phyloP scores from a whole-genome alignment of 2,329 filamentous ascomycete species.

The Penicillium paneum region DNA sequence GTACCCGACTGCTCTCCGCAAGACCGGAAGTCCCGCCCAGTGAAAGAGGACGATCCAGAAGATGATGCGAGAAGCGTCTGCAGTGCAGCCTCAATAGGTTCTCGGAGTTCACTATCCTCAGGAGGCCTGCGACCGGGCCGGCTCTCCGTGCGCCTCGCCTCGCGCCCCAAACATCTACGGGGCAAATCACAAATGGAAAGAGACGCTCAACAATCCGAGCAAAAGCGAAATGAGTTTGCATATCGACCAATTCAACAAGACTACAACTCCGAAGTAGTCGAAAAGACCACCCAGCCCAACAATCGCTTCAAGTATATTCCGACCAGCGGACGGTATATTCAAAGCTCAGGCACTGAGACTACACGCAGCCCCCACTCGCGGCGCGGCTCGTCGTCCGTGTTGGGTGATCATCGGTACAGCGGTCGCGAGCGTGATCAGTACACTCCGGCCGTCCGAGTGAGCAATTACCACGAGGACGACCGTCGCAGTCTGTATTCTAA shows the following conservation, averaged over 20 bases:
- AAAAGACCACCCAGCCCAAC: slow-evolving; percentile 12
- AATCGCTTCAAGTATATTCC: slow-evolving; percentile 35
- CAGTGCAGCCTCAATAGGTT: background rate
- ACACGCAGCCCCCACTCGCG: slow-evolving; percentile 2
- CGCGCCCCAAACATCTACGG: slow-evolving; percentile 19
- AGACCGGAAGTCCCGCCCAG: background rate
- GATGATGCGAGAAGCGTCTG: slow-evolving; percentile 11
- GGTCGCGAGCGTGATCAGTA: background rate
- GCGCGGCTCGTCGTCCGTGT: slow-evolving; percentile 15
- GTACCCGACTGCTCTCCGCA: slow-evolving; percentile 22
- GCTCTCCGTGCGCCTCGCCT: slow-evolving; percentile 29
- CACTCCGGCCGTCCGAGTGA: background rate
- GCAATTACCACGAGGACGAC: slow-evolving; percentile 14
- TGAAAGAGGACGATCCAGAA: slow-evolving; percentile 6
- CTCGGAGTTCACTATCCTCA: slow-evolving; percentile 23
- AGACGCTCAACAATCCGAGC: slow-evolving; percentile 7
- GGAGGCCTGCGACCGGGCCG: slow-evolving; percentile 25
- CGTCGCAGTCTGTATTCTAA: slow-evolving; percentile 12
- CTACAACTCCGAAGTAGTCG: slow-evolving; percentile 31
- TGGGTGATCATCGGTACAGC: slow-evolving; percentile 1
- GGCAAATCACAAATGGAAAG: slow-evolving; percentile 10
- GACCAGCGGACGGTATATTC: slow-evolving; percentile 24
- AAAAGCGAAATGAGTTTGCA: slow-evolving; percentile 26
- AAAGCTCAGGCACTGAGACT: slow-evolving; percentile 16
- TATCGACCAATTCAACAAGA: slow-evolving; percentile 35